Base-by-base conservation (phyloP, 805 yeast genomes). In the Lipomyces anomalus region DNA sequence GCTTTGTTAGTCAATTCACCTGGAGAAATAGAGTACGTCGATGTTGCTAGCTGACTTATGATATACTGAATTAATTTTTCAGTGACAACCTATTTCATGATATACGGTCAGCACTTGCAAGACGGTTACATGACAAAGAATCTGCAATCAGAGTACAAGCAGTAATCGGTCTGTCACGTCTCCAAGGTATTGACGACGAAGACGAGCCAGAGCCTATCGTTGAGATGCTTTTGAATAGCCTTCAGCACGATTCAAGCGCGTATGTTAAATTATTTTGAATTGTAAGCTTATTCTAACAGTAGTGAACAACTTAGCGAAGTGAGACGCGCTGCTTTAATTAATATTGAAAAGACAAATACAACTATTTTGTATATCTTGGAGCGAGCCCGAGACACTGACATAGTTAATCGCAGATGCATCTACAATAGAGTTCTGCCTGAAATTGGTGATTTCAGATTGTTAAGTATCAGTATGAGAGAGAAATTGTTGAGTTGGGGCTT, bases 131-230 rank as follows among this genome's bases (percentile, higher is more conserved):
- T 54, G 71, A 67, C 48, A 83, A 79, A 58, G 97, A 90, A 57
- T 70, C 87, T 4, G 66, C 69, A 6, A 85, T 92, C 2, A 71
- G 98, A 56, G 72, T 81, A n/a, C 92, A 85, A 63, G 95, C 97
- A 0, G 79, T 85, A 0, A 75, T 82, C 29, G 83, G 94, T 11
- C 65, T 88, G 33, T 77, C 95, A 0, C 71, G 88, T 46, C 80
- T 90, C 55, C 96, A 89, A 63, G 76, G 73, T 24, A 75, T 72
- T 35, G 73, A 68, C n/a, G 57, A 61, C 2, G 66, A 59, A 1
- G 68, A 61, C 3, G 63, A 57, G 5, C 55, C 52, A 20, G 57
- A 56, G 37, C 67, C 67, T 0, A 78, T 79, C 4, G 70, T 76
- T 2, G 67, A 70, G 36, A 68, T 67, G 34, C 64, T 79, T 29